A percentile compares a stretch with the other conserved stretches of the same genome.
phyloP scores from a whole-genome alignment of 1,284 basidiomycete species.

The Sporisorium scitamineum region DNA sequence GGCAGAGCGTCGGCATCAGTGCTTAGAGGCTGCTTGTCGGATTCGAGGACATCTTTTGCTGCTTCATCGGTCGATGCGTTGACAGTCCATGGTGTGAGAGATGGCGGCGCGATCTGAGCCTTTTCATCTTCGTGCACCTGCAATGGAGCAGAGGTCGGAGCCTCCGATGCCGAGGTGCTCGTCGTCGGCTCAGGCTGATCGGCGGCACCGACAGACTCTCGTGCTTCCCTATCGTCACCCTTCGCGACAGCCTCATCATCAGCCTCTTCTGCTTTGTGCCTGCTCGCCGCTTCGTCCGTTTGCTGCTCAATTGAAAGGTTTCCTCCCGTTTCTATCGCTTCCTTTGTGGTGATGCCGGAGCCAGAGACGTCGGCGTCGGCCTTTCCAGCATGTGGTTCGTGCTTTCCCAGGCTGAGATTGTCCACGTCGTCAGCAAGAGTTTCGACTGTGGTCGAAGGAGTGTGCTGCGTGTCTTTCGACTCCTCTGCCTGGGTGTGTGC shows the following conservation, averaged over 20 bases:
- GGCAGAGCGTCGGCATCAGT: not conserved
- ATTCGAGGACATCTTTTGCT: not conserved
- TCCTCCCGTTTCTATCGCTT: not conserved
- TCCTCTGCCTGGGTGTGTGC: not conserved
- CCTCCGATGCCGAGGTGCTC: constrained; percentile 9
- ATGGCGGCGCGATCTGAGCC: not conserved
- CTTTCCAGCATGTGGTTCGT: not conserved
- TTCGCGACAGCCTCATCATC: not conserved
- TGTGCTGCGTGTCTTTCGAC: not conserved
- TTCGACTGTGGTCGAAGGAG: constrained; percentile 1
- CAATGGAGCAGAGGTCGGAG: not conserved
- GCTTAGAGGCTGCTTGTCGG: not conserved
- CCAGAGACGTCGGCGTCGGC: not conserved
- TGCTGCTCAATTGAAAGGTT: not conserved
- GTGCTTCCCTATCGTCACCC: not conserved
- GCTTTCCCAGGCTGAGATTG: constrained; percentile 10
- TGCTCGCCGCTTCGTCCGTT: not conserved
- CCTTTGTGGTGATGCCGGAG: not conserved
- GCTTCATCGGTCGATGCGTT: not conserved
- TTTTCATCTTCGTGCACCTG: not conserved
- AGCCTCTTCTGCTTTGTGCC: not conserved
- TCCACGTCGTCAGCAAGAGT: constrained; percentile 9
- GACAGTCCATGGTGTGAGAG: not conserved
- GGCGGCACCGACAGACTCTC: not conserved
- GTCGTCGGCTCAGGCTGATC: not conserved